phyloP scores from a whole-genome alignment of 331 rosid genomes.

The Dryas integrifolia region DNA sequence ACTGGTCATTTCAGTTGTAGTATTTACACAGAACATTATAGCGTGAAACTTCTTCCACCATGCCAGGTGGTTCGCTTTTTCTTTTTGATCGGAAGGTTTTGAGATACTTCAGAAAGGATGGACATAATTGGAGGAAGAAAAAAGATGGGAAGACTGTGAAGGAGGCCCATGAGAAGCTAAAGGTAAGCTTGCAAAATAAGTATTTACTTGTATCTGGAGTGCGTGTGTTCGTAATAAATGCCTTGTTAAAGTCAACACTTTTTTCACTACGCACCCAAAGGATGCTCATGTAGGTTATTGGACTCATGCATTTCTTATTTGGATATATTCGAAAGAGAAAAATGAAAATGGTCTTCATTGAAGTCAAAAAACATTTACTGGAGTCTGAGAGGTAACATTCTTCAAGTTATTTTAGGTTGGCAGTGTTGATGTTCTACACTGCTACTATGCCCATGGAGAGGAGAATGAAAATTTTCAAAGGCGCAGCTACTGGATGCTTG shows the following conservation, averaged over 20 bases:
- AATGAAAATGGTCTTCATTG: not conserved
- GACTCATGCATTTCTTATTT: not conserved
- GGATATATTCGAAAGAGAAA: too few relatives aligned
- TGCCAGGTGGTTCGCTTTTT: constrained; percentile 87
- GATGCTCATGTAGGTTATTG: not conserved
- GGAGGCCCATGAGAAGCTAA: constrained; percentile 96
- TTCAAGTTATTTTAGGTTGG: constrained; percentile 75
- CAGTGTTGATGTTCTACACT: constrained; percentile 82
- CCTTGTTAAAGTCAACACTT: not conserved
- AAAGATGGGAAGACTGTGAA: constrained; percentile 87
- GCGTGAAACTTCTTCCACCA: constrained; percentile 29
- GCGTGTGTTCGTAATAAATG: constrained; percentile 7
- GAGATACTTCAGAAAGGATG: constrained; percentile 93
- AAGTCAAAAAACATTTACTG: not conserved
- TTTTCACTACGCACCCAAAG: not conserved
- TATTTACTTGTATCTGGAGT: constrained; percentile 23
- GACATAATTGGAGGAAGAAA: constrained; percentile 96
- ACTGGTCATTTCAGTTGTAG: not conserved
- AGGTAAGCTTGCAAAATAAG: constrained; percentile 47
- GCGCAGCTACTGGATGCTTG: constrained; percentile 97
- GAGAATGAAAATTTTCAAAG: constrained; percentile 87
- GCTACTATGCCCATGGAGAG: constrained; percentile 97
- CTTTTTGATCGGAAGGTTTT: constrained; percentile 86
- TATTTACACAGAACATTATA: not conserved
- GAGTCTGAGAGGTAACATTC: constrained; percentile 35